Base-by-base conservation (phyloP, 768 basidiomycete genomes). In the Auriscalpium microsporum region DNA sequence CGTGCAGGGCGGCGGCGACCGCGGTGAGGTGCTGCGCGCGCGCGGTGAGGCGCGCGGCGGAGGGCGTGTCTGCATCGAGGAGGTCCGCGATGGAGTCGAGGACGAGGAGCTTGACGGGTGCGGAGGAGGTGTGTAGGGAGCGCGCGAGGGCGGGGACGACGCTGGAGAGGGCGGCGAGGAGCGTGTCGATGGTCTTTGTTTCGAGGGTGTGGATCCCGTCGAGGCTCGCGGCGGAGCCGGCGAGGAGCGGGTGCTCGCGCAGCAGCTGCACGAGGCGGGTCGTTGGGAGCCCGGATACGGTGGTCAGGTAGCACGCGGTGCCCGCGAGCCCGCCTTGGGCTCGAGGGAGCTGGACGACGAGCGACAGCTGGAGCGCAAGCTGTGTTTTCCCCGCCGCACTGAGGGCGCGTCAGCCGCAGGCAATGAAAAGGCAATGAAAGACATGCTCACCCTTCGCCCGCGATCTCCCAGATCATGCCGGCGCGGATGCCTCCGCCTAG, bases 371-470 rank as follows among this genome's bases (percentile, higher is more conserved):
- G 13, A 99, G 75, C 4, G 87, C 89, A 5, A 98, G 70, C 63
- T 98, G 94, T 1, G 93, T 93, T 72, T 99, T 99, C 40, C 96
- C 96, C 28, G 95, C 84, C 21, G 93, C 86, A 66, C 96, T 99
- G 66, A 14, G 38, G 42, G 1, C 13, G 17, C 7, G 38, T 33
- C 16, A 33, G 54, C 49, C 34, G 16, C 57, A 36, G 46, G 52
- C 23, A 33, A 19, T 45, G 34, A 37, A 21, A 13, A 28, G 28
- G 14, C 48, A 45, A 54, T 50, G 17, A 17, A 52, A 21, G 21
- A 51, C 19, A 65, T 4, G 28, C 71, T 58, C 68, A 93, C 94
- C 91, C 90, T 75, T 95, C 90, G 28, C 94, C 94, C 11, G 78
- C 83, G 42, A 95, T 71, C 62, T 97, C 94, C 82, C 90, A 94